Conservation (phyloP, 2,329 filamentous ascomycete genomes). For the Aspergillus flavus region DNA sequence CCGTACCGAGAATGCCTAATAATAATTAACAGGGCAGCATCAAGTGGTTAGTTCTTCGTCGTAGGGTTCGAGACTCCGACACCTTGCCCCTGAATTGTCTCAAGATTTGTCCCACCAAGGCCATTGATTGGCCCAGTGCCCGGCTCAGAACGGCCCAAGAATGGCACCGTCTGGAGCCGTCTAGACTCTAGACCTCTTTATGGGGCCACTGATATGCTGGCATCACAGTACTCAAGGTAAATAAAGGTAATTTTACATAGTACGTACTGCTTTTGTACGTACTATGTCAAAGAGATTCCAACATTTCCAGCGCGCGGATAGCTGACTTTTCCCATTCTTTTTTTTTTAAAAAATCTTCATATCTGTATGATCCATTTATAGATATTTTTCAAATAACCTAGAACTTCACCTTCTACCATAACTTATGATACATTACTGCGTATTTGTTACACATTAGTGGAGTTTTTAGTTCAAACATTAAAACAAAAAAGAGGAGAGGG, state of each 20-base stretch:
- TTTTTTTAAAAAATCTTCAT: neutral
- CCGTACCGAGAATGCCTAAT: constrained; percentile 10
- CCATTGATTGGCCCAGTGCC: constrained; percentile 12
- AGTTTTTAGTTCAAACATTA: neutral
- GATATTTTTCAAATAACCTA: neutral
- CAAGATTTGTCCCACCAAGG: constrained; percentile 6
- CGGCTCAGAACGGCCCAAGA: neutral
- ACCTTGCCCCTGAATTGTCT: constrained; percentile 26
- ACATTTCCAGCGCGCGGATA: neutral
- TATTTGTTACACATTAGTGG: neutral
- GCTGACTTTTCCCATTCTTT: neutral
- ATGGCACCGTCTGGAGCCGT: constrained; percentile 13
- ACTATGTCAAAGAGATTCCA: neutral
- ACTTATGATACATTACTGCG: neutral
- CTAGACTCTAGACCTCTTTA: constrained; percentile 12
- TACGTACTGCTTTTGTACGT: neutral
- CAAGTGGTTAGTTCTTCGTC: neutral
- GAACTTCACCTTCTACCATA: neutral
- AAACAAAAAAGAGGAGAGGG: neutral
- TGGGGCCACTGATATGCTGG: neutral
- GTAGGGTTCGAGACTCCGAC: constrained; percentile 21
- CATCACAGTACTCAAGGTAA: neutral
- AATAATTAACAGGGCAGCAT: neutral
- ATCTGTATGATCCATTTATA: neutral
- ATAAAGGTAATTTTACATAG: neutral